Base-by-base conservation (phyloP, 2,329 filamentous ascomycete genomes). In the Aspergillus sp. region DNA sequence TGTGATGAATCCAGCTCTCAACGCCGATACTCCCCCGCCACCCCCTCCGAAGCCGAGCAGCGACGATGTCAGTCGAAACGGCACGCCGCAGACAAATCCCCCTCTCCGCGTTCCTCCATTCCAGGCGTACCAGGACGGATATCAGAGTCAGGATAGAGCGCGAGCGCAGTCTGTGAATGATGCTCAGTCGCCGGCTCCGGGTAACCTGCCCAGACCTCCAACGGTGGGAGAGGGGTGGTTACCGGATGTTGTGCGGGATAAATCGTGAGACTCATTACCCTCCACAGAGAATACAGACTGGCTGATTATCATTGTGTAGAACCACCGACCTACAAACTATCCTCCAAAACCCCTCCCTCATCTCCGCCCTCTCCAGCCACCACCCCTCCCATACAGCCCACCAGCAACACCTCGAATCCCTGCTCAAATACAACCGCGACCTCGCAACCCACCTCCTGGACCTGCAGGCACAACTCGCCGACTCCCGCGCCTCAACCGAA, bases 171-270 rank as follows among this genome's bases (percentile, higher is more conserved):
- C 47, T 17, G 43, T 32, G 19, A 46, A 46, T 45, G 43, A 33
- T 45, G 41, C 48, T 46, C 39, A 42, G 12, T 46, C 50, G 20
- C 46, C 51, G 17, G 53, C n/a, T 41, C 55, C 43, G 22, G 15
- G 43, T 1, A 49, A 52, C 27, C 48, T 61, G 3, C 59, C 61
- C 1, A 55, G 61, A 15, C 65, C 65, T 4, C 67, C 69, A 12
- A 53, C 58, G 54, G 38, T 83, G 17, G 82, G 86, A 45, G 79
- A 83, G 53, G 60, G 64, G 30, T 95, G 90, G 90, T 75, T 95
- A 2, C 90, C 90, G 1, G 79, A 81, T 51, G 72, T 82, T 10
- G 72, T 96, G 2, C 80, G 86, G 61, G 86, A 93, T 61, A 94
- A 93, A 73, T 84, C 87, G 89, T 94, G 74, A 55, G 81, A 72